Conservation (phyloP, 2,329 filamentous ascomycete species). For the Ceratocystis destructans region DNA sequence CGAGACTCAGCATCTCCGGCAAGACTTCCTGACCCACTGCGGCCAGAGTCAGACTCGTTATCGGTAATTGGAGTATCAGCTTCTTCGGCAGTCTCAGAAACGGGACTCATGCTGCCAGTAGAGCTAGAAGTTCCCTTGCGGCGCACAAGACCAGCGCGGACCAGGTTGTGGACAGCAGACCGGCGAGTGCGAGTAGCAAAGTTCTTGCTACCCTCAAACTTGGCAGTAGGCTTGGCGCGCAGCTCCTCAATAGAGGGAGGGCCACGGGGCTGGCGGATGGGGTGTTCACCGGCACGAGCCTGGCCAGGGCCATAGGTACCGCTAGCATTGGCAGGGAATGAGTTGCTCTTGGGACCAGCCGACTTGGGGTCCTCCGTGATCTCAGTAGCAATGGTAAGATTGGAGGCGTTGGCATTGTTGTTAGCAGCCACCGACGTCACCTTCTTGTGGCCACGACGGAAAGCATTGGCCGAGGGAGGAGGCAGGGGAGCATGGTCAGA, state of each 20-base stretch:
- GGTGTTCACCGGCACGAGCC: conserved; percentile 85
- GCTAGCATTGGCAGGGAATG: conserved; percentile 69
- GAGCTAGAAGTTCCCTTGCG: conserved; percentile 61
- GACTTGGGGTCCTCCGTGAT: conserved; percentile 34
- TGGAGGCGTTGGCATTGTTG: conserved; percentile 35
- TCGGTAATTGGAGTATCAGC: conserved; percentile 56
- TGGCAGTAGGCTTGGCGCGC: conserved; percentile 74
- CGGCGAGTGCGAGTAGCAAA: conserved; percentile 87
- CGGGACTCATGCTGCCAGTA: conserved; percentile 70
- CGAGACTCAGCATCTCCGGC: conserved; percentile 57
- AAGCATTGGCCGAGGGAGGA: conserved; percentile 77
- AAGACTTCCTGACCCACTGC: conserved; percentile 65
- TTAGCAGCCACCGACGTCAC: conserved; percentile 51
- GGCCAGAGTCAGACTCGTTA: conserved; percentile 58
- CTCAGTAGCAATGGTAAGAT: conserved; percentile 32
- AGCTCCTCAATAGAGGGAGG: conserved; percentile 88
- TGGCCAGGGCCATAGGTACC: conserved; percentile 89
- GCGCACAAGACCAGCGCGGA: conserved; percentile 76
- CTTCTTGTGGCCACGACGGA: conserved; percentile 91
- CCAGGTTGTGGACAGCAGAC: conserved; percentile 79
- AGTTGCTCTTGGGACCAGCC: conserved; percentile 61
- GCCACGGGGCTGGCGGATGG: conserved; percentile 79
- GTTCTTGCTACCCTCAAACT: conserved; percentile 93
- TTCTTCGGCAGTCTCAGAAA: conserved; percentile 63
- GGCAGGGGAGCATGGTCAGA: conserved; percentile 58